Evolutionary conservation across 1,284 basidiomycete genomes (phyloP).

Genomic region (Fomitopsis pinicola): DNA sequence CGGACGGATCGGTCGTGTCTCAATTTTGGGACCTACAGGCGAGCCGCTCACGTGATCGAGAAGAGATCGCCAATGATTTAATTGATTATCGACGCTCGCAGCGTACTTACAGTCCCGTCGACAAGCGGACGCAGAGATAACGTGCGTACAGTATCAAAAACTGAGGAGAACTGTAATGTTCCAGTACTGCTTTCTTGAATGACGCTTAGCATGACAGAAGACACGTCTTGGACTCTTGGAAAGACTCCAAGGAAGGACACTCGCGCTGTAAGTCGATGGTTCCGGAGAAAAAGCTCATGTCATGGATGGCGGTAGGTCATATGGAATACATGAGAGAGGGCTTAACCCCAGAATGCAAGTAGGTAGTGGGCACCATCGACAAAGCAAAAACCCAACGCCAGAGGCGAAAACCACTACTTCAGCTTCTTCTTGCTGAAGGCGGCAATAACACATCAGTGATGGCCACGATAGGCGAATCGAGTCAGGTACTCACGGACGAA

Average conservation of each 20-base stretch:
- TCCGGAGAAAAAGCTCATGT: not conserved
- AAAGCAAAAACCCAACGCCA: constrained; percentile 3
- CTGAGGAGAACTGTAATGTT: no score
- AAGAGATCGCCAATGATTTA: no score
- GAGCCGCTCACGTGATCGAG: not conserved
- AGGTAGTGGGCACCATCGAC: constrained; percentile 9
- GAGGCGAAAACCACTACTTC: constrained; percentile 63
- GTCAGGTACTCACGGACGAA: constrained; percentile 77
- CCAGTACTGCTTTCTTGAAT: no score
- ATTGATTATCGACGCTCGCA: no score
- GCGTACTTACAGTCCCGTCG: no score
- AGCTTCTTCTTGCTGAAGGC: constrained; percentile 84
- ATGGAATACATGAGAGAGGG: constrained; percentile 16
- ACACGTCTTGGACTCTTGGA: no score
- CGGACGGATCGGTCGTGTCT: not conserved
- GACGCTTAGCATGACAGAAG: no score
- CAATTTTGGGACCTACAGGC: not conserved
- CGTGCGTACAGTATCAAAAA: no score
- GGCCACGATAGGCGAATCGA: not conserved
- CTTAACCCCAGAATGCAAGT: not conserved
- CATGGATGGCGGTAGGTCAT: not conserved
- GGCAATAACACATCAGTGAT: constrained; percentile 1
- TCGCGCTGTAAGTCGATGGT: no score
- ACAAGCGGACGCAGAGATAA: no score
- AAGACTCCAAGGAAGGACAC: no score